A percentile compares a stretch with the other conserved stretches of the same genome.
phyloP scores from a whole-genome alignment of 2,329 filamentous ascomycete species.

The Colletotrichum abscissum region DNA sequence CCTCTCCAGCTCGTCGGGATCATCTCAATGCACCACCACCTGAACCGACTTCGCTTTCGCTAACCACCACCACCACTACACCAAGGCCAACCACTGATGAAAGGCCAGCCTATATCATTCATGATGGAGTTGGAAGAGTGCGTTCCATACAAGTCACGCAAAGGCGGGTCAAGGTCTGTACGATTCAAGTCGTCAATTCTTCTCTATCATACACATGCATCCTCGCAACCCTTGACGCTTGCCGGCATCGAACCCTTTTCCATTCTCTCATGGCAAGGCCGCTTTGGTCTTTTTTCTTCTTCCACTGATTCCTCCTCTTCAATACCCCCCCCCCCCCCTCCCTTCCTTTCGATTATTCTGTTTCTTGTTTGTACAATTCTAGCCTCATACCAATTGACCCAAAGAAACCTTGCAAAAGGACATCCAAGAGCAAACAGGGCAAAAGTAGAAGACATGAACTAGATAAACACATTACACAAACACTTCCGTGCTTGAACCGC shows the following conservation, averaged over 20 bases:
- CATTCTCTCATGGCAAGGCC: not conserved
- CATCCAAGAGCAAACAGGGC: not conserved
- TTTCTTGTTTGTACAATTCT: slow-evolving; percentile 13
- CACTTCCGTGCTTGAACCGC: slow-evolving; percentile 19
- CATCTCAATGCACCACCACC: no score
- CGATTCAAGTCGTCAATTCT: slow-evolving; percentile 27
- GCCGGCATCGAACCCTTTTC: not conserved
- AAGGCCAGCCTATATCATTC: not conserved
- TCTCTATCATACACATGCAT: slow-evolving; percentile 9
- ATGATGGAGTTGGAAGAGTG: not conserved
- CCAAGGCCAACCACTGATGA: not conserved
- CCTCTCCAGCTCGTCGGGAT: not conserved
- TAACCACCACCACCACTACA: no score
- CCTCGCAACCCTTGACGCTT: not conserved
- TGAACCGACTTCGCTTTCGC: no score
- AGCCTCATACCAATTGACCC: not conserved
- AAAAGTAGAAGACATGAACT: slow-evolving; percentile 1
- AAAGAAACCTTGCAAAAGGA: not conserved
- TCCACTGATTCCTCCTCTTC: not conserved
- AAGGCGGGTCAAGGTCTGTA: not conserved
- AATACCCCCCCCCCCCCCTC: no score
- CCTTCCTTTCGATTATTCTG: not conserved
- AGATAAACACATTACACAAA: slow-evolving; percentile 32
- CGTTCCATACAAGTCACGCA: not conserved
- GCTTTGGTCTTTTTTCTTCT: not conserved